These are phyloP conservation scores for Cystobasidium slooffiae DNA, from an alignment of 1,284 basidiomycete genomes.

Conservation along the genomic window DNA sequence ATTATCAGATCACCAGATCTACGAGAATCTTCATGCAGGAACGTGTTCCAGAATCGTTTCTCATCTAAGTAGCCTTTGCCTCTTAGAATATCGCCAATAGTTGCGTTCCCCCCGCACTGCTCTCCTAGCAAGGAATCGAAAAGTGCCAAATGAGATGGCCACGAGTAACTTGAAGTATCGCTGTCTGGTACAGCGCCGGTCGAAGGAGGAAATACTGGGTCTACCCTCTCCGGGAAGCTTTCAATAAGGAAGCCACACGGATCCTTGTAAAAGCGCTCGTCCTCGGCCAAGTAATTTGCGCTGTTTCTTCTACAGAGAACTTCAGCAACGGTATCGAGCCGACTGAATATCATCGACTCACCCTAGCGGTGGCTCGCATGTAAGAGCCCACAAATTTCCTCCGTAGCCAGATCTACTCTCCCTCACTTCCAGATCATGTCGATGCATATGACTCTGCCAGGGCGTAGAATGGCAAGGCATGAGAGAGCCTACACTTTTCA, in stretches of 20 bases:
- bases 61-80: conserved; percentile 70
- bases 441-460: conserved; percentile 87
- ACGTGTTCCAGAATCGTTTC: conserved; percentile 68
- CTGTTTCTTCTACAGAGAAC: conserved; percentile 64
- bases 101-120: neutral
- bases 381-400: conserved; percentile 75
- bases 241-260: conserved; percentile 74
- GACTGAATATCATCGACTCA: conserved; percentile 61
- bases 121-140: conserved; percentile 72
- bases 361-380: conserved; percentile 87
- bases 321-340: conserved; percentile 60
- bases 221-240: conserved; percentile 62
- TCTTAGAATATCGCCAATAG: conserved; percentile 62
- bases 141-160: conserved; percentile 78
- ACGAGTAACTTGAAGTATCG: conserved; percentile 55
- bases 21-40: conserved; percentile 74
- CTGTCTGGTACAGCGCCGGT: neutral
- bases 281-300: conserved; percentile 74
- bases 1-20: conserved; percentile 76
- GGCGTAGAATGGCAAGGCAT: conserved; percentile 99
- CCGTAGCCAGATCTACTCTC: conserved; percentile 54
- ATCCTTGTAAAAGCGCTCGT: conserved; percentile 76
- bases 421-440: conserved; percentile 60
- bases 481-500: conserved; percentile 74
- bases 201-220: conserved; percentile 15